Base-by-base conservation (phyloP, 169 alveolate species). In the Plasmodium vinckei region DNA sequence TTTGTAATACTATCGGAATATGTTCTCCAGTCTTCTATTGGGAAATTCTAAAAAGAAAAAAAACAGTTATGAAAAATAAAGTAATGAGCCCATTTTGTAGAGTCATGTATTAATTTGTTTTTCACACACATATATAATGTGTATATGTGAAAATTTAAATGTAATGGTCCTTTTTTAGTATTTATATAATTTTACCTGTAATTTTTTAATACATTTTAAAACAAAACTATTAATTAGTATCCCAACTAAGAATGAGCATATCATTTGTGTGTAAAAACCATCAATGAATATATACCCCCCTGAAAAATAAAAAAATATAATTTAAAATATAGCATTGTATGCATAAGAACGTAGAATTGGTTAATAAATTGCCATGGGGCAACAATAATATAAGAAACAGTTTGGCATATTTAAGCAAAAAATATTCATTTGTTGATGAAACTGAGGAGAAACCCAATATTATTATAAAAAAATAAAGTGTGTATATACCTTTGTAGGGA, bases 221-320 rank as follows among this genome's bases (percentile, higher is more conserved):
- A 92, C 72, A 46, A 49, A 72, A 23, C 72, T 57, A 47, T 65
- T 75, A 33, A 77, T 84, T 47, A 92, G 63, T 9, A 92, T 23
- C 21, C 94, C 94, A 49, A 87, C 39, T 54, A 87, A 27, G 57
- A 92, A 87, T 13, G 91, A 87, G 53, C 87, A 67, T 17, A 56
- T 46, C 90, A 75, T 88, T 70, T 92, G 94, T 9, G 82, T 70
- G 60, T 88, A 92, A 68, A 75, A 92, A 6, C 93, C 92, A 56
- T 92, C 94, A 69, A 92, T 44, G 13, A 17, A 46, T 61, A 92
- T 44, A 47, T 87, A 68, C 23, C 69, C 39, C 69, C 93, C 87
- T 88, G 64, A 53, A 73, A 44, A 49, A 57, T 17, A 21, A 86
- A 49, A 33, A 33, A 3, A 33, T 33, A 33, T 33, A 33, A 33